Conservation (phyloP, 495 filamentous ascomycete genomes). For the Viridothelium virens region DNA sequence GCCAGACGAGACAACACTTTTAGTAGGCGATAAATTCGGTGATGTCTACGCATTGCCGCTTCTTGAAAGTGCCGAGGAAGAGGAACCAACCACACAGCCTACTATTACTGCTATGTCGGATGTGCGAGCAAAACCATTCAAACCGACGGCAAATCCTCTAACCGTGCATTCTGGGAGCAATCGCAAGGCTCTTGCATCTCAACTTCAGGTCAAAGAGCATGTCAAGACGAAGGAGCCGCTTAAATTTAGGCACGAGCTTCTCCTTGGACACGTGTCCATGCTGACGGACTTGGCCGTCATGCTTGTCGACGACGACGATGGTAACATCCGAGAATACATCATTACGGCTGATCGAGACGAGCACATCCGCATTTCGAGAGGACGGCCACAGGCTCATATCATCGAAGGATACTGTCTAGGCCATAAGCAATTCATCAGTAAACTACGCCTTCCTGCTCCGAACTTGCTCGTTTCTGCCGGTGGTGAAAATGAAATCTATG, state of each 20-base stretch:
- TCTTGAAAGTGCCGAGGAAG: conserved; percentile 30
- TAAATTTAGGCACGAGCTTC: conserved; percentile 61
- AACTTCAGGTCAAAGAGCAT: conserved; percentile 47
- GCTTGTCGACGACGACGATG: conserved; percentile 18
- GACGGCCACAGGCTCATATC: conserved; percentile 71
- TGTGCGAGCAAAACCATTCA: conserved; percentile 34
- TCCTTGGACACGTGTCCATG: conserved; percentile 92
- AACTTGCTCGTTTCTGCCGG: conserved; percentile 73
- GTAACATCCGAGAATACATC: conserved; percentile 53
- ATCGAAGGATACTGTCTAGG: conserved; percentile 86
- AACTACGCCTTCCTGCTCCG: conserved; percentile 55
- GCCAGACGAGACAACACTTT: conserved; percentile 56
- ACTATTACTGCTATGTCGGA: conserved; percentile 7
- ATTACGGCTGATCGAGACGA: conserved; percentile 91
- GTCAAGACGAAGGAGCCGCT: conserved; percentile 38
- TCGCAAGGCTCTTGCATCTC: conserved; percentile 62
- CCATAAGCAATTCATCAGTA: conserved; percentile 72
- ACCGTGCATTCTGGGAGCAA: conserved; percentile 84
- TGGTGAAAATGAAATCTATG: conserved; percentile 65
- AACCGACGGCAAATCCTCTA: conserved; percentile 56
- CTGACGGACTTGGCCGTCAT: conserved; percentile 64
- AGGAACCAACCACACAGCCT: conserved; percentile 15
- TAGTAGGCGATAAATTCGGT: conserved; percentile 88
- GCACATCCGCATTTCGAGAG: conserved; percentile 87
- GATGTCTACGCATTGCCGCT: conserved; percentile 90